phyloP scores from a whole-genome alignment of 495 filamentous ascomycete genomes.

The Pyrenula massariospora region DNA sequence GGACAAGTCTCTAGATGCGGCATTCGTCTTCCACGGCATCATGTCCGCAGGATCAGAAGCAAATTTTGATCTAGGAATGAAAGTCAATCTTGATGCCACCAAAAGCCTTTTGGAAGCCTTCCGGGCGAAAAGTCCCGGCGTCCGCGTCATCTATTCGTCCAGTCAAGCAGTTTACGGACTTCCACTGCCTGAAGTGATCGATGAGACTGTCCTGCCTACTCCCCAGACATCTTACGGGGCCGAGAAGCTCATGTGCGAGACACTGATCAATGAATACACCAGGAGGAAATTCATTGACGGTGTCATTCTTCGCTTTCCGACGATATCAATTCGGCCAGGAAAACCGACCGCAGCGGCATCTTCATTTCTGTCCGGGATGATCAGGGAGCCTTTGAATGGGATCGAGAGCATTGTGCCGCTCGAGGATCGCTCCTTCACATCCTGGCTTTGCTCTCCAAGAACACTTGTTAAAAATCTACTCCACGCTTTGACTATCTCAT shows the following conservation, averaged over 20 bases:
- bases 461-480: conserved; percentile 54
- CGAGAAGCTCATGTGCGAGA: conserved; percentile 64
- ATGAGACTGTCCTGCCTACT: conserved; percentile 46
- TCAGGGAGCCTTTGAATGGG: conserved; percentile 47
- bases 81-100: conserved; percentile 60
- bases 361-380: conserved; percentile 59
- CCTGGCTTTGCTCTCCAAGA: conserved; percentile 52
- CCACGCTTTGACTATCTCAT: conserved; percentile 39
- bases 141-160: conserved; percentile 50
- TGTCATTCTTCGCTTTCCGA: conserved; percentile 57
- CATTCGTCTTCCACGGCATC: conserved; percentile 72
- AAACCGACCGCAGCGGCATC: conserved; percentile 57
- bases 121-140: conserved; percentile 39
- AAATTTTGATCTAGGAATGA: conserved; percentile 58
- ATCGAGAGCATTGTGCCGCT: conserved; percentile 52
- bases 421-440: conserved; percentile 43
- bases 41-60: conserved; percentile 66
- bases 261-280: conserved; percentile 59
- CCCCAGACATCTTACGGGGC: conserved; percentile 62
- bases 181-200: conserved; percentile 34
- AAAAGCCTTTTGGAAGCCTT: conserved; percentile 48
- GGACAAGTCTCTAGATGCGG: conserved; percentile 39
- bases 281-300: conserved; percentile 54
- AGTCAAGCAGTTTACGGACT: conserved; percentile 47
- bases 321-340: conserved; percentile 58